Evolutionary conservation across 2,329 filamentous ascomycete species (phyloP), one percentile per base, ranked within the genome.

Genomic region (Fusarium lyarnte): DNA sequence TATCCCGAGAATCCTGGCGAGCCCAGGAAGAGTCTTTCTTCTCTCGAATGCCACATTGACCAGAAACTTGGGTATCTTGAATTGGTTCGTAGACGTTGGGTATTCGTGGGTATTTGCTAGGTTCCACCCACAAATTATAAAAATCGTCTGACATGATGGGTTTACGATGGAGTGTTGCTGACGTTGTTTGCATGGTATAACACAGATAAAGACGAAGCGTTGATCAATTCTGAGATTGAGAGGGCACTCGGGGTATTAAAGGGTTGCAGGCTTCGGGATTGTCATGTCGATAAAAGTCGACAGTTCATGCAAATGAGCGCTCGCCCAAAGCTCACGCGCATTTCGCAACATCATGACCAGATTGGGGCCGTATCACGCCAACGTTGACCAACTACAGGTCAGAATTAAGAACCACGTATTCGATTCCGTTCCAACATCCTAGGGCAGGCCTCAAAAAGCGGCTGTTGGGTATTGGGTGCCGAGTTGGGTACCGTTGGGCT

Each of bases 41-140:
- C 25, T 75, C 62, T 58, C 57, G 54, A 23, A 11, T 35, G 25
- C 68, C 64, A 36, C 29, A 29, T 45, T 35, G 53, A 23, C 53
- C 35, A 27, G 66, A 57, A 60, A 63, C 27, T 45, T 65, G 65
- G 7, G 52, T 23, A 38, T 54, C 41, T 13, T 62, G 53, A 35
- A 76, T 68, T 14, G 72, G 72, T 36, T 77, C 75, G 58, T 77
- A 74, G 21, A 75, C 75, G 31, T 77, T 68, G 42, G 72, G 66
- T 58, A 75, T 72, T 51, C 72, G 60, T 17, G 69, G 72, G 36
- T 71, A 73, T 51, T 74, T 49, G 51, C 64, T 74, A 42, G 71
- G 67, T 42, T 68, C 61, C 19, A 69, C 71, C 71, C 71, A 74
- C 10, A 67, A 60, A 49, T 60, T 71, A 49, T 59, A 68, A 29